Percentiles rank a stretch among this genome's conserved stretches.
phyloP scores from a whole-genome alignment of 345 rosid species.

The Salix viminalis region DNA sequence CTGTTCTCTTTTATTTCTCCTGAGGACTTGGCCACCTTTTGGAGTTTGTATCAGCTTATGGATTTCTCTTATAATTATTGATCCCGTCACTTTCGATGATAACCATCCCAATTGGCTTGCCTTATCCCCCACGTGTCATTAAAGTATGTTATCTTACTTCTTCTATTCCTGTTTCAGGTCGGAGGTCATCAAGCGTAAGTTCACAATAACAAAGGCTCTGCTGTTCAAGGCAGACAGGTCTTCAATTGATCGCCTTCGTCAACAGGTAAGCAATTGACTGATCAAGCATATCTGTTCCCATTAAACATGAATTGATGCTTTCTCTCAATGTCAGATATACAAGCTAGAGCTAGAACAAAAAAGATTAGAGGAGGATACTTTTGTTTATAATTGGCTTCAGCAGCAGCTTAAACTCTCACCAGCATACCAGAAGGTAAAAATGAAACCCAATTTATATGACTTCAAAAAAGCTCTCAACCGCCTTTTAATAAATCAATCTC shows the following conservation, averaged over 20 bases:
- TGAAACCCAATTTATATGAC: neutral
- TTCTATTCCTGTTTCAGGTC: constrained; percentile 36
- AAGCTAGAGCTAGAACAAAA: constrained; percentile 82
- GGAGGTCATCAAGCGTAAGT: constrained; percentile 72
- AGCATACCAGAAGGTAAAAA: constrained; percentile 75
- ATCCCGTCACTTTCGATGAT: too few relatives aligned
- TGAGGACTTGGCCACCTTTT: neutral
- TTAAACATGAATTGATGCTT: constrained; percentile 12
- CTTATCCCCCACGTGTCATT: neutral
- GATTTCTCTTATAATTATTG: too few relatives aligned
- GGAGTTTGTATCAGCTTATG: neutral
- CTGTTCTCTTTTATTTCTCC: neutral
- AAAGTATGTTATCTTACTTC: too few relatives aligned
- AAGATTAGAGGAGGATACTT: constrained; percentile 80
- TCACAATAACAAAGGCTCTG: constrained; percentile 71
- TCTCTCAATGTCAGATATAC: constrained; percentile 44
- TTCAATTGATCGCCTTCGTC: constrained; percentile 70
- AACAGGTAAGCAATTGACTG: constrained; percentile 53
- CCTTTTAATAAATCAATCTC: too few relatives aligned
- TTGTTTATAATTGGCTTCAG: constrained; percentile 91
- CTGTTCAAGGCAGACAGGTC: constrained; percentile 83
- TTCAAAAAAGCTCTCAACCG: too few relatives aligned
- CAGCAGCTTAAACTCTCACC: constrained; percentile 85
- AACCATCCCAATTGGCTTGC: neutral
- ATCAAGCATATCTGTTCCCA: constrained; percentile 5